These are phyloP conservation scores for Globisporangium okanoganense DNA, from an alignment of 352 stramenopile genomes.

Conservation along the genomic window DNA sequence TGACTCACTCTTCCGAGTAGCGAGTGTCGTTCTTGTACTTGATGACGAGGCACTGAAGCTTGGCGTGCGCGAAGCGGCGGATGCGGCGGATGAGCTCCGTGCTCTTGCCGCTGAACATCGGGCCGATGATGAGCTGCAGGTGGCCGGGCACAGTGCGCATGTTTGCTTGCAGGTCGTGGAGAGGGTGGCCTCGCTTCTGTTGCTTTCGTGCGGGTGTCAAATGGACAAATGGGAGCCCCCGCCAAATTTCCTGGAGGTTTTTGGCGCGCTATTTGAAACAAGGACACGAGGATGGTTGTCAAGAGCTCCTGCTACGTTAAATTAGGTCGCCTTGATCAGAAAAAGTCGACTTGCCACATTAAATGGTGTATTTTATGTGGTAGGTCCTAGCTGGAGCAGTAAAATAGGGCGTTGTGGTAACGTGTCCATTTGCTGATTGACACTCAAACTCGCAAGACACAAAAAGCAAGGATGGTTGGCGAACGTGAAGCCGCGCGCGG, in stretches of 20 bases:
- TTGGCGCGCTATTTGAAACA: constrained; percentile 7
- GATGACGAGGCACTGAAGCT: constrained; percentile 75
- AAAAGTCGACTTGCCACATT: neutral
- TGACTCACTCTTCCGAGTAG: constrained; percentile 61
- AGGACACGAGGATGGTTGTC: constrained; percentile 1
- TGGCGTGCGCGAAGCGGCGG: constrained; percentile 74
- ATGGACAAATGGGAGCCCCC: constrained; percentile 4
- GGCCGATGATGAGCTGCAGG: constrained; percentile 81
- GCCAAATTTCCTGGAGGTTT: constrained; percentile 2
- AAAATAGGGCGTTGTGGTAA: neutral
- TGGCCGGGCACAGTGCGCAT: constrained; percentile 39
- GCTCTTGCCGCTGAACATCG: constrained; percentile 88
- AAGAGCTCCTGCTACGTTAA: neutral
- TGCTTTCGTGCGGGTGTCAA: constrained; percentile 6
- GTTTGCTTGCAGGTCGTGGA: neutral
- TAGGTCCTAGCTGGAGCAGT: neutral
- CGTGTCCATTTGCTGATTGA: neutral
- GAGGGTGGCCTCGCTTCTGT: neutral
- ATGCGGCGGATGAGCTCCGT: constrained; percentile 85
- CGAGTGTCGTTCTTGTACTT: constrained; percentile 79
- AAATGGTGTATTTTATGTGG: neutral
- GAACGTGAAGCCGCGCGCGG: constrained; percentile 38
- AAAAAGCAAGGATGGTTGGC: constrained; percentile 40
- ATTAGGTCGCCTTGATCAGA: neutral
- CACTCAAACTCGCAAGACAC: neutral